Evolutionary conservation across 305 asterid species (phyloP), one percentile per base, ranked within the genome.

Genomic region (Solanum chacoense): DNA sequence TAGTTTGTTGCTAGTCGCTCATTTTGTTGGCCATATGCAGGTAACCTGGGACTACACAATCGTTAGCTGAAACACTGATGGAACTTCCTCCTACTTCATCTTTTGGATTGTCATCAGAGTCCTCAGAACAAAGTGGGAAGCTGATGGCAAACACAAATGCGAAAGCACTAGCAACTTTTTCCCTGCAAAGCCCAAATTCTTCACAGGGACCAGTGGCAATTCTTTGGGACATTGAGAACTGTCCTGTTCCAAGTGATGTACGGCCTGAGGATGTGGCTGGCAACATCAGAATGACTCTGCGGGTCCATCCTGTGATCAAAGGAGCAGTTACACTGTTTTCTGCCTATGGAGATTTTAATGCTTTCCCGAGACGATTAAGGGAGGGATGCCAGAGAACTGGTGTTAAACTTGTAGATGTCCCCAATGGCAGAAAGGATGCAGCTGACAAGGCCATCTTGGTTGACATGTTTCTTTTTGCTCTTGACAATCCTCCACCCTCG

Each of bases 381-480:
- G 99, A 96, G 92, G 99, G 99, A 34, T 98, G 98, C 91, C 99
- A 96, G 87, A 94, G 99, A 80, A 98, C 99, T 6, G 99, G 99
- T 71, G 97, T 98, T 40, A 98, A 92, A 90, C 98, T 98, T 78
- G 65, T 95, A 73, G 99, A 98, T 63, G 97, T 98, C 34, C 99
- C 99, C 1, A 98, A 95, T 29, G 98, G 98, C 31, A 91, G 99
- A 73, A 98, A 98, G 87, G 99, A 98, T 85, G 99, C 99, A 67
- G 99, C 99, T 36, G 99, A 98, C 86, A 98, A 96, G 89, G 99
- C 99, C 16, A 98, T 98, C 86, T 91, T 98, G 91, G 97, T 96
- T 37, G 99, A 98, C 92, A 94, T 98, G 98, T 96, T 98, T 90
- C 97, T 98, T 42, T 98, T 98, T 84, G 99, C 99, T 28, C 97